Evolutionary conservation across 225 moss, liverwort and hornwort genomes (phyloP), one percentile per base, ranked within the genome.

Genomic region (Asterella californica): DNA sequence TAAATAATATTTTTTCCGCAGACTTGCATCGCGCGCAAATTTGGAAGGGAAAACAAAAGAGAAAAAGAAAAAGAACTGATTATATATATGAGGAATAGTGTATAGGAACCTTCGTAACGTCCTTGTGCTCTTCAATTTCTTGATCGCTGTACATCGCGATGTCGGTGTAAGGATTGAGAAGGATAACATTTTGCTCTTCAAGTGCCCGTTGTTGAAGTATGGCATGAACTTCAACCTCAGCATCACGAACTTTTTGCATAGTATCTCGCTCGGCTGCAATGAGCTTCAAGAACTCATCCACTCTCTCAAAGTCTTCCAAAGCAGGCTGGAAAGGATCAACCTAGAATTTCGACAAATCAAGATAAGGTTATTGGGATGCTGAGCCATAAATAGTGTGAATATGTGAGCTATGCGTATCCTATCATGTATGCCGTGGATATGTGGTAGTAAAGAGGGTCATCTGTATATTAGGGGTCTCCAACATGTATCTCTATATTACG

Each of bases 81-180:
- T 42, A 42, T 7, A 42, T 3, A 42, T 42, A 42, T 42, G 3
- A 7, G 7, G 7, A 42, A 42, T 7, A 42, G 7, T 42, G 42
- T 42, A 42, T 42, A 42, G 42, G 4, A 17, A 86, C 90, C 85
- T 91, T 94, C 9, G 87, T 83, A 66, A 87, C 80, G 76, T 94
- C 89, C 47, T 89, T 86, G 63, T 75, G 78, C 47, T 83, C 83
- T 36, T 81, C 67, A 10, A 46, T 10, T 7, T 79, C 76, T 42
- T 90, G 87, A 64, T 81, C 85, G 15, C 84, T 90, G 18, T 88
- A 82, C 88, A 86, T 91, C 9, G 89, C 88, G 34, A 89, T 89
- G 38, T 94, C 91, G 11, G 87, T 86, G 38, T 91, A 94, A 0
- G 92, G 90, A 15, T 84, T 90, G 83, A 92, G 87, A 30, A 94